Base-by-base conservation (phyloP, 306 rosid genomes). In the Delonix regia region DNA sequence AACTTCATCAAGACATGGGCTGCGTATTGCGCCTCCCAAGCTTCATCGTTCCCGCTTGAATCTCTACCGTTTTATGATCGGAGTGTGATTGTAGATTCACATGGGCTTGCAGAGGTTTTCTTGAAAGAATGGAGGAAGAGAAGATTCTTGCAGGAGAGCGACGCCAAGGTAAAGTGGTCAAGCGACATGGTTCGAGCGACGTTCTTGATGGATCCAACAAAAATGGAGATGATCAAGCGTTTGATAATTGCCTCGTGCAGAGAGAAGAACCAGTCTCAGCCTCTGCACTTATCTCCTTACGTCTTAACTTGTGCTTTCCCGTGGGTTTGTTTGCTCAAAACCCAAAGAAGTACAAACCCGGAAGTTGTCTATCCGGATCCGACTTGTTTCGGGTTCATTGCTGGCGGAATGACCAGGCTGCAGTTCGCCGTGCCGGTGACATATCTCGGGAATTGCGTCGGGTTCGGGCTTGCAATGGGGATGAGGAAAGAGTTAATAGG, bases 1-100 rank as follows among this genome's bases (percentile, higher is more conserved):
- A 85, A 82, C 55, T 87, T 87, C 85, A 60, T 89, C 48, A 80
- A 79, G 44, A 78, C 85, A 18, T 87, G 93, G 93, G 86, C 91
- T 25, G 52, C 73, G 0, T 85, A 71, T 48, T 83, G 77, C 13
- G 4, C 64, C 1, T 39, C 16, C 4, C 75, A 22, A n/a, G 22
- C 83, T 34, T 59, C 82, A 9, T 55, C 39, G 3, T 14, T 34
- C 12, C 16, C 56, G 7, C 7, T 9, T 2, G 42, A 34, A 16
- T 39, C 65, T 11, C 10, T 56, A 1, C 85, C 86, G 4, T 79
- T 14, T 3, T 72, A 42, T 21, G 87, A 89, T 19, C 72, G 91
- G 30, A 45, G 63, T 5, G 82, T 78, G 39, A 83, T 89, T 38
- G 25, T 80, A 5, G 93, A 87, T 27, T 5, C 63, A 2, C 49